Evolutionary conservation across 345 rosid species (phyloP).

Genomic region (Kandelia obovata): DNA sequence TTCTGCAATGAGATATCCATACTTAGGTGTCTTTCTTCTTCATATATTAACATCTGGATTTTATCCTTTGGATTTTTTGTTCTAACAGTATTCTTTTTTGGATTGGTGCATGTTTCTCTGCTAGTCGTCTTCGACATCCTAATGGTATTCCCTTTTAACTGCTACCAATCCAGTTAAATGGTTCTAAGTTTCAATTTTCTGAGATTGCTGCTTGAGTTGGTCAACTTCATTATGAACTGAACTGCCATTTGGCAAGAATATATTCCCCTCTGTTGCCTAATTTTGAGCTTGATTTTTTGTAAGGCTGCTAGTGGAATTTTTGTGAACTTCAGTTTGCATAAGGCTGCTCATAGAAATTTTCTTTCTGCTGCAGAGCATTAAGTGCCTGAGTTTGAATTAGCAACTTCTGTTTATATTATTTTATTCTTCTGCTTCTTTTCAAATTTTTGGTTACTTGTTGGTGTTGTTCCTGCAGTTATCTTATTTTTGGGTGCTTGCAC

Average conservation of each 20-base stretch:
- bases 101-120: conserved; percentile 29
- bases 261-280: not conserved
- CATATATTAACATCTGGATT: conserved; percentile 13
- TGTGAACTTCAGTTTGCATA: not conserved
- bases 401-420: not conserved
- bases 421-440: not conserved
- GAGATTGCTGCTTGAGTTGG: not conserved
- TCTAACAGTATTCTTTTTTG: conserved; percentile 31
- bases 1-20: conserved; percentile 98
- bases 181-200: not conserved
- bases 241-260: too few species aligned
- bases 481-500: conserved; percentile 98
- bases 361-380: not conserved
- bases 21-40: conserved; percentile 60
- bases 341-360: not conserved
- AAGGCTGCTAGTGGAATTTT: not conserved
- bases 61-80: conserved; percentile 20
- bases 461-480: conserved; percentile 58
- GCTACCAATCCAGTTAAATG: not conserved
- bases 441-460: not conserved
- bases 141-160: conserved; percentile 57
- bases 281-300: not conserved
- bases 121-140: conserved; percentile 96
- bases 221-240: not conserved
- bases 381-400: not conserved